Percentiles rank a stretch among this genome's conserved stretches.
Evolutionary conservation across 2,329 filamentous ascomycete species (phyloP).

Genomic region (Epichloe baconii): DNA sequence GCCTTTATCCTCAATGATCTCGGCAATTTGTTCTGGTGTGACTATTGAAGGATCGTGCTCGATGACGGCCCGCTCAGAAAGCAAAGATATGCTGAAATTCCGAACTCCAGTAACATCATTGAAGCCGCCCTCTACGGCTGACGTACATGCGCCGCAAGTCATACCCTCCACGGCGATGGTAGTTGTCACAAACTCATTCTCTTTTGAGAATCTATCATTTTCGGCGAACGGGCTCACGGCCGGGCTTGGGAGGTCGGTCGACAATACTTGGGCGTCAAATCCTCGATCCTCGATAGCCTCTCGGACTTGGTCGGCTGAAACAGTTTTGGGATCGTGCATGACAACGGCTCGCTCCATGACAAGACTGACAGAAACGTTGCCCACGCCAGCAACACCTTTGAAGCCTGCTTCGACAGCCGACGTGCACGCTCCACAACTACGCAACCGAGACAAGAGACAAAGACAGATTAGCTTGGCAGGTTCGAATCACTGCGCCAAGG

Average conservation of each 20-base stretch:
- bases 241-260: slow-evolving; percentile 57
- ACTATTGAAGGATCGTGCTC: slow-evolving; percentile 55
- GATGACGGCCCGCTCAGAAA: slow-evolving; percentile 75
- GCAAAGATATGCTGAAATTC: slow-evolving; percentile 67
- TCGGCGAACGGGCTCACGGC: slow-evolving; percentile 25
- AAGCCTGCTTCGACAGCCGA: slow-evolving; percentile 92
- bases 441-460: slow-evolving; percentile 14
- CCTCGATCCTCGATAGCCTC: slow-evolving; percentile 86
- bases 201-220: slow-evolving; percentile 24
- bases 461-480: neutral
- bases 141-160: slow-evolving; percentile 85
- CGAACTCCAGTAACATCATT: slow-evolving; percentile 60
- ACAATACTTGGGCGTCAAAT: slow-evolving; percentile 83
- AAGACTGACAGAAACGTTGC: slow-evolving; percentile 79
- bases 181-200: slow-evolving; percentile 44
- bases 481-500: neutral
- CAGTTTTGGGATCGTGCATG: slow-evolving; percentile 65
- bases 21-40: slow-evolving; percentile 38
- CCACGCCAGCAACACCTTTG: slow-evolving; percentile 66
- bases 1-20: slow-evolving; percentile 56
- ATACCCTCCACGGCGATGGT: slow-evolving; percentile 74
- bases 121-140: slow-evolving; percentile 71
- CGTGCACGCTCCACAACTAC: slow-evolving; percentile 82
- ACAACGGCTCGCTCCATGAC: slow-evolving; percentile 95
- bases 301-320: slow-evolving; percentile 62